Percentiles rank a stretch among this genome's conserved stretches.
Evolutionary conservation across 495 filamentous ascomycete species (phyloP).

Genomic region (Penicillium roqueforti): DNA sequence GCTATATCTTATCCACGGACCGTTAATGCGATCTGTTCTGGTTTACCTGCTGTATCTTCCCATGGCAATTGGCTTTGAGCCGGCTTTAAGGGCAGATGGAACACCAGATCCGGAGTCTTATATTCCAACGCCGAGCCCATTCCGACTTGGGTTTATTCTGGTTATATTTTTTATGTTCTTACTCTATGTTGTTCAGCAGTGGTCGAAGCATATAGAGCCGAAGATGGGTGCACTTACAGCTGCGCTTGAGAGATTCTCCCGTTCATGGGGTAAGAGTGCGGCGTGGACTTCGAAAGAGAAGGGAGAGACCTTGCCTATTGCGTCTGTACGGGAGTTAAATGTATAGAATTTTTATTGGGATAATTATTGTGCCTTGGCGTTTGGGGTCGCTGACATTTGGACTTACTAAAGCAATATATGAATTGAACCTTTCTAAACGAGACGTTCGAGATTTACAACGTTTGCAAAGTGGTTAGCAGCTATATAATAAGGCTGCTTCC

Average conservation of each 20-base stretch:
- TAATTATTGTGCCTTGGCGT: background rate
- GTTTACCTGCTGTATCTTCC: constrained; percentile 14
- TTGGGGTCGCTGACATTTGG: background rate
- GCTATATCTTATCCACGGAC: constrained; percentile 19
- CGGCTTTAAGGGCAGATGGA: constrained; percentile 1
- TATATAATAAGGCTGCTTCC: too few species aligned
- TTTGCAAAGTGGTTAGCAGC: too few species aligned
- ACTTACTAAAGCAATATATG: background rate
- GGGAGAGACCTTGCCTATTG: background rate
- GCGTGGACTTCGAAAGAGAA: background rate
- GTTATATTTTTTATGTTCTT: constrained; percentile 9
- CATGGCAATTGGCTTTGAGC: constrained; percentile 6
- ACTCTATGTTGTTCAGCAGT: constrained; percentile 6
- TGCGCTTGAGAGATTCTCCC: constrained; percentile 7
- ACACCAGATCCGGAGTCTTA: constrained; percentile 10
- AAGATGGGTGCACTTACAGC: constrained; percentile 8
- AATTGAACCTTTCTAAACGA: too few species aligned
- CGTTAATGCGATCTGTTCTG: constrained; percentile 19
- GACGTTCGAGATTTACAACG: too few species aligned
- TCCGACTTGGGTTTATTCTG: constrained; percentile 7
- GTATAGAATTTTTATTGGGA: background rate
- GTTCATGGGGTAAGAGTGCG: constrained; percentile 9
- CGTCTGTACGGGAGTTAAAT: background rate
- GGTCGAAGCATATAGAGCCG: constrained; percentile 7
- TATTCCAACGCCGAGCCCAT: constrained; percentile 7